Evolutionary conservation across 73 alveolate species (phyloP).

Genomic region (Paramecium primaurelia): DNA sequence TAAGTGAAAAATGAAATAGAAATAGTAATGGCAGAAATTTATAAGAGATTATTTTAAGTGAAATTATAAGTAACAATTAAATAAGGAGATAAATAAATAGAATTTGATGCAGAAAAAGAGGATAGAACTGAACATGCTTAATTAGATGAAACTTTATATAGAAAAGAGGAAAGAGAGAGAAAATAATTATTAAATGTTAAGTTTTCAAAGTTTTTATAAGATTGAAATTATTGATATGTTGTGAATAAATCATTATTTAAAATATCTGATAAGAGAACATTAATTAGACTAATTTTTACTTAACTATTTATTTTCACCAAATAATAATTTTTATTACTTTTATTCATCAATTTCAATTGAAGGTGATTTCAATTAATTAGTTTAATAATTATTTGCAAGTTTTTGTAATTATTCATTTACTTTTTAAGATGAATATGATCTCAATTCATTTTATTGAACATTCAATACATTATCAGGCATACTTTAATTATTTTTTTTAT

Average conservation of each 20-base stretch:
- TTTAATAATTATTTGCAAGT: not conserved
- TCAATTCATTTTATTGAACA: not conserved
- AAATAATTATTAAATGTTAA: not conserved
- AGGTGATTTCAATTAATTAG: not conserved
- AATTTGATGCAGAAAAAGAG: constrained; percentile 1
- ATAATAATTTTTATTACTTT: not conserved
- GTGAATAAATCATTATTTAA: constrained; percentile 12
- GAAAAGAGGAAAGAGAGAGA: not conserved
- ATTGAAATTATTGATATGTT: constrained; percentile 48
- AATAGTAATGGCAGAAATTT: not conserved
- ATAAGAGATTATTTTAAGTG: not conserved
- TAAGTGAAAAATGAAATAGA: constrained; percentile 38
- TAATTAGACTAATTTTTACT: not conserved
- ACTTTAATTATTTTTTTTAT: constrained; percentile 32
- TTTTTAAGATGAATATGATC: not conserved
- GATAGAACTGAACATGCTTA: constrained; percentile 4
- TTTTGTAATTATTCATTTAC: not conserved
- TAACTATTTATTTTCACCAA: not conserved
- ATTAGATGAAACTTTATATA: not conserved
- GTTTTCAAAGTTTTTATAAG: not conserved
- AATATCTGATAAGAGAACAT: constrained; percentile 17
- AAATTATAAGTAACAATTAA: not conserved
- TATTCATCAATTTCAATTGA: constrained; percentile 31
- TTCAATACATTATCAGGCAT: not conserved
- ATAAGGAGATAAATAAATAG: not conserved